Conservation (phyloP, 139 green algal species). For the Chlamydomonas asymmetrica region DNA sequence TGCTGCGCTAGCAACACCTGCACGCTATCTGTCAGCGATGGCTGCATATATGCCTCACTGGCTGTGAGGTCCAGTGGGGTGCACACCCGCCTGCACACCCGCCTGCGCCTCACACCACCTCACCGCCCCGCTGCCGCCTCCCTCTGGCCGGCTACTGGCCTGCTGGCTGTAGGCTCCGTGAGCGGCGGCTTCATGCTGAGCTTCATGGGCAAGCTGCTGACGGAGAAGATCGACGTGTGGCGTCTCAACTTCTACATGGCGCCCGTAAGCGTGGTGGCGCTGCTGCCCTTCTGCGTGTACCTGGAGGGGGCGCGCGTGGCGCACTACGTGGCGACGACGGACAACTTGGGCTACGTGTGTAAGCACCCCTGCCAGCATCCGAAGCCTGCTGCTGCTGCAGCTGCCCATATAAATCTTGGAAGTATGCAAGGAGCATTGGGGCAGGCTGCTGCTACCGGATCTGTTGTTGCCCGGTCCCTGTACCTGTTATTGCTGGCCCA, state of each 20-base stretch:
- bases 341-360: neutral
- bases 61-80: no score
- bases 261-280: slow-evolving; percentile 49
- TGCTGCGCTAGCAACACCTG: no score
- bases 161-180: slow-evolving; percentile 16
- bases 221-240: slow-evolving; percentile 68
- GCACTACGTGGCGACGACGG: neutral
- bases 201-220: slow-evolving; percentile 40
- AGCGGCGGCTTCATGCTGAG: slow-evolving; percentile 43
- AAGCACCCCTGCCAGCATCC: no score
- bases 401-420: no score
- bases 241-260: slow-evolving; percentile 76
- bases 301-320: slow-evolving; percentile 26
- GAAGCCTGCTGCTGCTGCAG: no score
- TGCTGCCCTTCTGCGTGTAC: slow-evolving; percentile 52
- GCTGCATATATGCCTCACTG: no score
- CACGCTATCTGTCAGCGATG: no score
- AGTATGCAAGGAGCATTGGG: no score
- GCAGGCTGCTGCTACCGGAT: no score
- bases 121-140: neutral
- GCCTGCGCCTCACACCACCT: neutral
- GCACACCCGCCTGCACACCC: no score
- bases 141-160: neutral
- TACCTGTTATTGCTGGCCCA: no score
- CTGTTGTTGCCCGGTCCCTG: no score